Conservation (phyloP, 2,329 filamentous ascomycete genomes). For the Fonsecaea monophora region DNA sequence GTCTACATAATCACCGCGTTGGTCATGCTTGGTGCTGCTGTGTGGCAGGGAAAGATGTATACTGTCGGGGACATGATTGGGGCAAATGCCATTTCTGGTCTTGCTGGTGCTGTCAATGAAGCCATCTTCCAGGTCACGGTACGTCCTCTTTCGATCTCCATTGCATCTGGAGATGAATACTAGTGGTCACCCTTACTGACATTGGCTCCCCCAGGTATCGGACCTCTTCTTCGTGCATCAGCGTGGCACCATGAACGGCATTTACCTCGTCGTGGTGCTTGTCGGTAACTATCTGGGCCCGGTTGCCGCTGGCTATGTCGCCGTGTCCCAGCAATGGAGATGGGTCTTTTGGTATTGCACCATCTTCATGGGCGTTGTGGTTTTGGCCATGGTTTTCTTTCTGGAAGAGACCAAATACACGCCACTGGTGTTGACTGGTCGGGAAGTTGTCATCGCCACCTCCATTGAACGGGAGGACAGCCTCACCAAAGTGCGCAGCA, state of each 20-base stretch:
- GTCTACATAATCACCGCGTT: slow-evolving; percentile 51
- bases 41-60: slow-evolving; percentile 53
- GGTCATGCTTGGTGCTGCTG: slow-evolving; percentile 45
- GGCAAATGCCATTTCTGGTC: slow-evolving; percentile 51
- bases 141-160: slow-evolving; percentile 2
- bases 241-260: slow-evolving; percentile 58
- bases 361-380: slow-evolving; percentile 43
- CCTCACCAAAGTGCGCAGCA: slow-evolving; percentile 29
- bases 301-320: slow-evolving; percentile 46
- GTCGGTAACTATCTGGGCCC: slow-evolving; percentile 46
- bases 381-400: slow-evolving; percentile 45
- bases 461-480: slow-evolving; percentile 3
- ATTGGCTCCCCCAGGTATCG: slow-evolving; percentile 44
- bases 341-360: slow-evolving; percentile 48
- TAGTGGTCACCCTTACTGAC: not conserved
- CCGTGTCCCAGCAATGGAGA: slow-evolving; percentile 46
- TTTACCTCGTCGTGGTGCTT: slow-evolving; percentile 55
- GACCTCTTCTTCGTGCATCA: slow-evolving; percentile 61
- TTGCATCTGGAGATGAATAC: not conserved
- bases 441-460: slow-evolving; percentile 18
- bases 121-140: slow-evolving; percentile 53
- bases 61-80: slow-evolving; percentile 51
- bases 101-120: slow-evolving; percentile 52
- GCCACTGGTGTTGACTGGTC: slow-evolving; percentile 34
- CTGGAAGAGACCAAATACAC: slow-evolving; percentile 50